A percentile compares a stretch with the other conserved stretches of the same genome.
These are phyloP conservation scores for Melastoma candidum DNA, from an alignment of 441 rosid genomes.

Conservation along the genomic window DNA sequence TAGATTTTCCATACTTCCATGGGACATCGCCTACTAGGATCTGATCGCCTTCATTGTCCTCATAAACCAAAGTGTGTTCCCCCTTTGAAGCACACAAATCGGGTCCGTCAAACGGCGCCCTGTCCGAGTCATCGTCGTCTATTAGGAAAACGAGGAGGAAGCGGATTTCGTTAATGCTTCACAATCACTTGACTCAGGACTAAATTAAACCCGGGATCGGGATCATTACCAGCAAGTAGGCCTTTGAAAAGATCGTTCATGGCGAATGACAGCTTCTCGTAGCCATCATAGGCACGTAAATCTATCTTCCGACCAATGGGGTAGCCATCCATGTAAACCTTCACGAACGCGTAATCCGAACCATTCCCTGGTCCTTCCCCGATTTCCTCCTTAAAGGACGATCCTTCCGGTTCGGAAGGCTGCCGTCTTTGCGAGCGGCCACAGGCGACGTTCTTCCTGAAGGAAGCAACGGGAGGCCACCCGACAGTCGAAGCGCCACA, in stretches of 20 bases:
- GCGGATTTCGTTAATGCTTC: slow-evolving; percentile 36
- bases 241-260: slow-evolving; percentile 15
- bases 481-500: slow-evolving; percentile 19
- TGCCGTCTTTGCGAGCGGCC: slow-evolving; percentile 12
- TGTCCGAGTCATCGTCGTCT: background rate
- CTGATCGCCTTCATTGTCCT: slow-evolving; percentile 73
- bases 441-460: slow-evolving; percentile 23
- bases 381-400: slow-evolving; percentile 6
- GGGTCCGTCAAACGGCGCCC: slow-evolving; percentile 20
- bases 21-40: slow-evolving; percentile 77
- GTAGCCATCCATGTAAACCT: slow-evolving; percentile 17
- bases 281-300: slow-evolving; percentile 15
- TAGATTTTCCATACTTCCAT: slow-evolving; percentile 45
- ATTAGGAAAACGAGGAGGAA: slow-evolving; percentile 3
- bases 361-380: slow-evolving; percentile 10
- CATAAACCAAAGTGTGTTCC: slow-evolving; percentile 59
- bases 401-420: slow-evolving; percentile 2
- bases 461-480: slow-evolving; percentile 29
- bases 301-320: slow-evolving; percentile 18
- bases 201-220: background rate
- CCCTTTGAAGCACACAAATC: slow-evolving; percentile 25
- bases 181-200: slow-evolving; percentile 1
- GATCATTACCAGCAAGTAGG: slow-evolving; percentile 7
- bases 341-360: slow-evolving; percentile 10
- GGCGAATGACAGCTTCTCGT: slow-evolving; percentile 17